Conservation (phyloP, 371 early-diverging fungal species). For the Saksenaea oblongispora region DNA sequence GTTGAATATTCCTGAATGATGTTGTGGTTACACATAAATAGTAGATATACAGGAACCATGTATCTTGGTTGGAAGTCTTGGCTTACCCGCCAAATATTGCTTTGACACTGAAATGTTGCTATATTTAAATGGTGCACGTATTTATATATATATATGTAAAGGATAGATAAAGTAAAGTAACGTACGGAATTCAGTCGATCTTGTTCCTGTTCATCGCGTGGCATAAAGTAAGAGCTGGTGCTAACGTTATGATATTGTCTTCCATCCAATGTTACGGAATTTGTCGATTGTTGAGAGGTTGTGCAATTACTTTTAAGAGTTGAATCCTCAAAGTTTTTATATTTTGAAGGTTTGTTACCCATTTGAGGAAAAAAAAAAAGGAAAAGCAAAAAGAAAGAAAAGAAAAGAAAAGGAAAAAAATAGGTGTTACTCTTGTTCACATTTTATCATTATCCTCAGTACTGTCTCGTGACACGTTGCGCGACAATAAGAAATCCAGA, state of each 20-base stretch:
- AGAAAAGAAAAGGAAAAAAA: conserved; percentile 9
- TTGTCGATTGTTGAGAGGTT: conserved; percentile 4
- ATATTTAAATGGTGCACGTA: background rate
- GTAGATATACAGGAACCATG: background rate
- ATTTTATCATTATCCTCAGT: background rate
- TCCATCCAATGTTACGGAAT: conserved; percentile 32
- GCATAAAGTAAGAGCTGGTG: conserved; percentile 37
- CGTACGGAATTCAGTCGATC: conserved; percentile 50
- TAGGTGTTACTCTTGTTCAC: conserved; percentile 8
- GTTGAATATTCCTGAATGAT: conserved; percentile 28
- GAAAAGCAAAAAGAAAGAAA: conserved; percentile 12
- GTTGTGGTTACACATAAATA: background rate
- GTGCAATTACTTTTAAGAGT: conserved; percentile 10
- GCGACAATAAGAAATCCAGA: conserved; percentile 8
- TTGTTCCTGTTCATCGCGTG: conserved; percentile 51
- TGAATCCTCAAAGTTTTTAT: conserved; percentile 9
- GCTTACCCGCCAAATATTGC: conserved; percentile 18
- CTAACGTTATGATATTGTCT: conserved; percentile 43
- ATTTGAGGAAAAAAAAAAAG: conserved; percentile 15
- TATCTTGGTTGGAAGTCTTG: background rate
- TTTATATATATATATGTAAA: background rate
- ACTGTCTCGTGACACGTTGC: conserved; percentile 29
- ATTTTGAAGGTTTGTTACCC: conserved; percentile 28
- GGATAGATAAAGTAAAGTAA: background rate
- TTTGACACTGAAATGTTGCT: conserved; percentile 3